Base-by-base conservation (phyloP, 2,329 filamentous ascomycete species). In the Clarireedia homoeocarpa region DNA sequence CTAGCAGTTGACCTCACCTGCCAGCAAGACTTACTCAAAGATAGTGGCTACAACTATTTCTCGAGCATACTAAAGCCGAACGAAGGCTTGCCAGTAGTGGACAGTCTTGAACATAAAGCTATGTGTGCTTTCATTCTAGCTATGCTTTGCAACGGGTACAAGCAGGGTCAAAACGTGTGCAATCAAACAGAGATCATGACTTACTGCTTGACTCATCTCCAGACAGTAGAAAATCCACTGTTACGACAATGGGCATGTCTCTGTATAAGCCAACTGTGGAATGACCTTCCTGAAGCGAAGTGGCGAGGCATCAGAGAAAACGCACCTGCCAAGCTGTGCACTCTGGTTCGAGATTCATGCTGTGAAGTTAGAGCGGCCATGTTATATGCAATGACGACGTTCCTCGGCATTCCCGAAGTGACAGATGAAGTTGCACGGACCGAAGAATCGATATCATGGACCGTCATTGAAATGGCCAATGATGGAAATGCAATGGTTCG, bases 101-200 rank as follows among this genome's bases (percentile, higher is more conserved):
- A 96, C 68, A 85, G 85, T 54, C 89, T 91, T 63, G 94, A 97
- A 73, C 94, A 99, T 75, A 90, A 95, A 67, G 94, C 94, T 45
- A 99, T 99, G 94, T 97, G 94, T 70, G 91, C 94, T 1, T 99
- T 99, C 69, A 96, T 99, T 59, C 83, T 97, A 44, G 88, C 92
- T 26, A 95, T 96, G 81, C 90, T 99, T 61, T 99, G 94, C 81
- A 95, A 94, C 69, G 88, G 88, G 61, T 96, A 96, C 71, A 88
- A 86, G 61, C 89, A 94, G 60, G 94, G 92, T 2, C 91, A 96
- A 71, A 86, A 86, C 51, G 91, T 96, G 10, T 96, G 91, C 69
- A 85, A 96, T 63, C 89, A 89, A 62, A 88, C 87, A 0, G 91
- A 96, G 62, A 85, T 97, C 60, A 92, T 97, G 76, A 84, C 87